These are phyloP conservation scores for Metschnikowia anglica DNA, from an alignment of 805 yeast species.

Conservation along the genomic window DNA sequence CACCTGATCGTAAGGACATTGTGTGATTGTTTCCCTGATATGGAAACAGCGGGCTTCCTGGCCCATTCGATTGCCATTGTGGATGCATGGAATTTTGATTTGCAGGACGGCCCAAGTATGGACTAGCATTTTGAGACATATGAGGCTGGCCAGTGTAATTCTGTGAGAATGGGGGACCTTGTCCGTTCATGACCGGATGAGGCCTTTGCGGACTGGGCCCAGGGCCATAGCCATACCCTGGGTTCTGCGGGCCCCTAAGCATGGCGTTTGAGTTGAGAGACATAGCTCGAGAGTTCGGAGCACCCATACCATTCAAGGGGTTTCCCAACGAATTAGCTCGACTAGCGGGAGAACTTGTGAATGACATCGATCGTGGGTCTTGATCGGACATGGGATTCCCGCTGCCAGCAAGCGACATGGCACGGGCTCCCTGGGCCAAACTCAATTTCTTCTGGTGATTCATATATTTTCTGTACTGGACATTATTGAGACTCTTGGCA, in stretches of 20 bases:
- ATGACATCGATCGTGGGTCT: constrained; percentile 35
- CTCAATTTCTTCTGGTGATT: constrained; percentile 65
- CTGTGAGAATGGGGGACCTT: neutral
- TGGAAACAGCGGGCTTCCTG: constrained; percentile 1
- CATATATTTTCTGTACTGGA: constrained; percentile 68
- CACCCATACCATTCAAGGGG: constrained; percentile 24
- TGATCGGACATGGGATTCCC: constrained; percentile 29
- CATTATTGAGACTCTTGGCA: constrained; percentile 41
- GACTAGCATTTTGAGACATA: neutral
- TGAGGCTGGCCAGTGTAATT: neutral
- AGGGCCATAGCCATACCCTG: neutral
- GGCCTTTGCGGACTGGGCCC: constrained; percentile 3
- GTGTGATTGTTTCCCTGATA: constrained; percentile 11
- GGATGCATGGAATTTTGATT: neutral
- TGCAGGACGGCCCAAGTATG: neutral
- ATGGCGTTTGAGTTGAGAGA: constrained; percentile 33
- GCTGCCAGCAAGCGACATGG: constrained; percentile 41
- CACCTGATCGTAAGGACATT: constrained; percentile 16
- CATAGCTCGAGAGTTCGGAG: constrained; percentile 40
- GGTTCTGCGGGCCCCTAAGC: constrained; percentile 7
- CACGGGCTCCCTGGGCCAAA: constrained; percentile 46
- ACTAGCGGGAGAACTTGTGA: constrained; percentile 20
- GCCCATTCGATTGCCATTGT: constrained; percentile 1
- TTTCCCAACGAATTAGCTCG: constrained; percentile 26
- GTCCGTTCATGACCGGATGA: constrained; percentile 2